Evolutionary conservation across 176 grass and related monocot genomes (phyloP), one percentile per base, ranked within the genome.

Genomic region (Hordeum marinum): DNA sequence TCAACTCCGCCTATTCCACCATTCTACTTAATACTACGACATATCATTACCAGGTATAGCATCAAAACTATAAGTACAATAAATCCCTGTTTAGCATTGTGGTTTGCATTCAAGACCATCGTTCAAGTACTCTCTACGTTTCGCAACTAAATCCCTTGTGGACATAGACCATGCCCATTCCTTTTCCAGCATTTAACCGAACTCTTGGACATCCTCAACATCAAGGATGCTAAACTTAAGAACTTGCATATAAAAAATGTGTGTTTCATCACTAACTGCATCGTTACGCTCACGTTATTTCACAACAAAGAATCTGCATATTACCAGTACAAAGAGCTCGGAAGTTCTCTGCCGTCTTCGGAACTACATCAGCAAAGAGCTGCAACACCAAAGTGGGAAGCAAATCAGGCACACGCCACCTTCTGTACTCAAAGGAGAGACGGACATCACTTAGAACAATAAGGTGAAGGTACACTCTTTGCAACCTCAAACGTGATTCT

Each of bases 291-390:
- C 29, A 74, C 11, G 6, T 11, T 25, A 67, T 52, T 32, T 41
- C 13, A 84, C 55, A 52, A 21, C 23, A 55, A 84, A 66, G 36
- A 68, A 80, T 43, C 50, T 23, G 52, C 72, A 48, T 76, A 90
- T 76, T 94, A 94, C 93, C 93, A 11, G 93, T 92, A 78, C 93
- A 94, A 36, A 94, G 93, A 59, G 93, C 87, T 80, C 93, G 85
- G 84, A 94, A 94, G 72, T 94, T 94, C 79, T 90, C 93, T 0
- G 84, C 87, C 0, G 90, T 90, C 85, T 85, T 94, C 4, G 93
- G 93, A 37, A 92, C 93, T 29, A 90, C 75, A 90, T 90, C 70
- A 11, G 90, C 50, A 43, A 94, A 92, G 42, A 94, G 87, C 93
- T 94, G 88, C 42, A 90, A 80, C 66, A 72, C 9, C 32, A 72